Percentiles rank a stretch among this genome's conserved stretches.
phyloP scores from a whole-genome alignment of 23 red algal species.

The Chondrus crispus region DNA sequence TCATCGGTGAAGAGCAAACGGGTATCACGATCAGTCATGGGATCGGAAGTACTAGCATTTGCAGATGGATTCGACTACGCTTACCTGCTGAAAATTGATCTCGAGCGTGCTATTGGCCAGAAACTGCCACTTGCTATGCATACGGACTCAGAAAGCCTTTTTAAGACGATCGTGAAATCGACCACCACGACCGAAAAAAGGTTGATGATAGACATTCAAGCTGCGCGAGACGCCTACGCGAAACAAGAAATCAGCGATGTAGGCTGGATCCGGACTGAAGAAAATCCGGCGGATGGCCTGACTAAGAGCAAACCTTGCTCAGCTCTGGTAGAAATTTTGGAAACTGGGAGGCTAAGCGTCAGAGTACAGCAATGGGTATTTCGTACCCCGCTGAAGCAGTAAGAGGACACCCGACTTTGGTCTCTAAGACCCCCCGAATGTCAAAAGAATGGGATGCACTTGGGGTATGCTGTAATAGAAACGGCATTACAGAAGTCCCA shows the following conservation, averaged over 20 bases:
- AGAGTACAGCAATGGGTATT: too few species aligned
- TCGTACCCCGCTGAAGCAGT: too few species aligned
- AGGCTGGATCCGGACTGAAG: neutral
- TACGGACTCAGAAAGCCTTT: slow-evolving; percentile 30
- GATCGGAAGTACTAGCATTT: neutral
- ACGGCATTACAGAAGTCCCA: too few species aligned
- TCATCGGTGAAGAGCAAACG: neutral
- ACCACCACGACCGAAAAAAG: slow-evolving; percentile 11
- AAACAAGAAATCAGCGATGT: neutral
- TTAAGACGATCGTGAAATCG: neutral
- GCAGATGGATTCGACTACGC: neutral
- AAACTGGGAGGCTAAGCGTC: too few species aligned
- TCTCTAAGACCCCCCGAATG: too few species aligned
- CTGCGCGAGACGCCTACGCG: slow-evolving; percentile 16
- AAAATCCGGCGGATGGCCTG: neutral
- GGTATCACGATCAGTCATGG: neutral
- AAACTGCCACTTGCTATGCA: neutral
- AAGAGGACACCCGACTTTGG: too few species aligned
- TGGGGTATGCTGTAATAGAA: too few species aligned
- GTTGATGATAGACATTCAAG: slow-evolving; percentile 27
- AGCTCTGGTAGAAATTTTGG: too few species aligned
- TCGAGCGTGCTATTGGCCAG: neutral
- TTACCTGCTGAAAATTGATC: slow-evolving; percentile 7
- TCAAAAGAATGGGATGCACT: too few species aligned
- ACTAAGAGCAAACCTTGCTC: neutral